A percentile compares a stretch with the other conserved stretches of the same genome.
Evolutionary conservation across 495 filamentous ascomycete genomes (phyloP).

Genomic region (Usnea hakonensis): DNA sequence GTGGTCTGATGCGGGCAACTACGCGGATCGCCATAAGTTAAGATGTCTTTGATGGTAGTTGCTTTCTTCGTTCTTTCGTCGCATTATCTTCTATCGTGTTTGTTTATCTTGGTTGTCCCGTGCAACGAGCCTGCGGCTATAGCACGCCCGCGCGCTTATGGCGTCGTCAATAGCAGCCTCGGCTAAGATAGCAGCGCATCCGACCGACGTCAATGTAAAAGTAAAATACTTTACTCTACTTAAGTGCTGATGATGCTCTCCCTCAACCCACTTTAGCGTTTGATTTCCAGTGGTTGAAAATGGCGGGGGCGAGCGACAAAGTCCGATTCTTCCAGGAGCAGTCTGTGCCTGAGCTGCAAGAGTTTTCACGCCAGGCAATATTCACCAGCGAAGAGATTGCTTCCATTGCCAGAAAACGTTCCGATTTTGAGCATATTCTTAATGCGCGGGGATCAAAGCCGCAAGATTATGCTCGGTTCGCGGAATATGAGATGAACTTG

Average conservation of each 20-base stretch:
- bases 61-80: not conserved
- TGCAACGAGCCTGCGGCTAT: too few relatives aligned
- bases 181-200: too few relatives aligned
- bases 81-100: not conserved
- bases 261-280: too few relatives aligned
- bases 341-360: conserved; percentile 81
- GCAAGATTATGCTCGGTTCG: conserved; percentile 76
- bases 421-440: conserved; percentile 86
- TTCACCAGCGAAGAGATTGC: conserved; percentile 84
- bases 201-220: not conserved
- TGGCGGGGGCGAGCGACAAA: conserved; percentile 84
- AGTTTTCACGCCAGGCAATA: conserved; percentile 79
- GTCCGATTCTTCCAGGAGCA: conserved; percentile 90
- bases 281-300: conserved; percentile 30
- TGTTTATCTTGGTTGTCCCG: not conserved
- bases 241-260: too few relatives aligned
- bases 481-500: conserved; percentile 84
- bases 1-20: conserved; percentile 80
- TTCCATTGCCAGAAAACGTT: conserved; percentile 78
- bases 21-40: conserved; percentile 49
- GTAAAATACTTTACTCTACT: too few relatives aligned
- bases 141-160: not conserved
- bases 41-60: not conserved
- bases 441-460: conserved; percentile 69
- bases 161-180: not conserved